Evolutionary conservation across 805 yeast genomes (phyloP).

Genomic region (Kockiozyma suomiensis): DNA sequence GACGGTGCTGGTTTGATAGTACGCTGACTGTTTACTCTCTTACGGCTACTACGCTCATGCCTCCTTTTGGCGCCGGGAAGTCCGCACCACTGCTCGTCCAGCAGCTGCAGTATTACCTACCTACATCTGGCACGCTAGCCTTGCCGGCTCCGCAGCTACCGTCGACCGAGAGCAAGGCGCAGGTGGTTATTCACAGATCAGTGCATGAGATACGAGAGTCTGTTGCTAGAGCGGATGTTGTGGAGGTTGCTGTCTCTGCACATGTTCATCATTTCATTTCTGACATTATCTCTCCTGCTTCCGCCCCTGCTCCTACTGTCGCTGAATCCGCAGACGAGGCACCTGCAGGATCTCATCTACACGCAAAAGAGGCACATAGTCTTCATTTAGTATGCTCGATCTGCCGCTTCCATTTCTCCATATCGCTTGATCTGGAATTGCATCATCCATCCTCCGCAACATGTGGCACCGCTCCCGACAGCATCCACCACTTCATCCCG

Average conservation of each 20-base stretch:
- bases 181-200: conserved; percentile 6
- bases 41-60: background rate
- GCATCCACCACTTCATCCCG: conserved; percentile 28
- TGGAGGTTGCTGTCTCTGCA: conserved; percentile 18
- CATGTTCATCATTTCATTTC: conserved; percentile 25
- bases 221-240: background rate
- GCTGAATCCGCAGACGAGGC: background rate
- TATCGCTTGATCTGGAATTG: background rate
- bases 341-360: background rate
- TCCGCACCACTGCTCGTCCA: conserved; percentile 28
- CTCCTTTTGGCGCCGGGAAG: conserved; percentile 26
- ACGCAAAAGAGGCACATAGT: background rate
- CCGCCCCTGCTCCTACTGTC: background rate
- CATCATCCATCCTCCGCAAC: background rate
- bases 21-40: background rate
- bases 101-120: conserved; percentile 21
- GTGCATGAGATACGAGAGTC: conserved; percentile 1
- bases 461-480: conserved; percentile 11
- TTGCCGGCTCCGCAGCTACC: conserved; percentile 19
- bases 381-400: conserved; percentile 18
- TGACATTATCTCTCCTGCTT: background rate
- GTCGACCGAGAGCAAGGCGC: background rate
- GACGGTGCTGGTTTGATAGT: too few species aligned
- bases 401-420: conserved; percentile 23
- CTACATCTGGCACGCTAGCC: conserved; percentile 22